Conservation (phyloP, 108 stramenopile species). For the Skeletonema potamos region DNA sequence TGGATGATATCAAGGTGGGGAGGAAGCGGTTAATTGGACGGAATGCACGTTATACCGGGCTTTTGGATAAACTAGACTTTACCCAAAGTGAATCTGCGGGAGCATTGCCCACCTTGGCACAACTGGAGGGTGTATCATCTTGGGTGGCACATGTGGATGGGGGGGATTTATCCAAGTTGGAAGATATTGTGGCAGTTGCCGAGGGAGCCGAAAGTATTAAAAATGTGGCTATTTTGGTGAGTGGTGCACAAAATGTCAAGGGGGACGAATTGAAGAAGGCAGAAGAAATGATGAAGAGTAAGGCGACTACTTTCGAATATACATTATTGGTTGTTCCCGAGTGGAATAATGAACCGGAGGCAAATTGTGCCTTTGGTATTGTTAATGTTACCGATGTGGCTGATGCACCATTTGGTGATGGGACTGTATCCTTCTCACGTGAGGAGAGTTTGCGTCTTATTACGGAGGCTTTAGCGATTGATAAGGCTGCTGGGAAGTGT, state of each 20-base stretch:
- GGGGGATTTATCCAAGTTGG: conserved; percentile 35
- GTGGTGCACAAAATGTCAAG: conserved; percentile 50
- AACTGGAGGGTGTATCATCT: conserved; percentile 61
- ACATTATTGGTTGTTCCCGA: conserved; percentile 71
- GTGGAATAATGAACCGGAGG: conserved; percentile 71
- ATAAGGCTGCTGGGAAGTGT: conserved; percentile 56
- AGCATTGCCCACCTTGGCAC: conserved; percentile 51
- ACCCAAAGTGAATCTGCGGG: conserved; percentile 17
- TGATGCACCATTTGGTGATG: conserved; percentile 27
- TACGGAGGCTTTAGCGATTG: conserved; percentile 76
- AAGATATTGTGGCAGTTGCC: conserved; percentile 41
- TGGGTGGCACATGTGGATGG: conserved; percentile 65
- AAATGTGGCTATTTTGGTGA: conserved; percentile 73
- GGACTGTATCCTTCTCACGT: conserved; percentile 56
- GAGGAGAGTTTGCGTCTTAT: conserved; percentile 78
- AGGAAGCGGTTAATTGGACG: conserved; percentile 89
- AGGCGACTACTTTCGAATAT: conserved; percentile 56
- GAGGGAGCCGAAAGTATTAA: conserved; percentile 52
- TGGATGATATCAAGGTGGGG: conserved; percentile 62
- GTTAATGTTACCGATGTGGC: conserved; percentile 36
- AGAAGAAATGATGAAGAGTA: conserved; percentile 52
- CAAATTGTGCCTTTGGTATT: conserved; percentile 57
- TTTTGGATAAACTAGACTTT: conserved; percentile 85
- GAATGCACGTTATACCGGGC: conserved; percentile 87
- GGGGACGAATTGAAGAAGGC: conserved; percentile 30